Percentiles rank a stretch among this genome's conserved stretches.
Evolutionary conservation across 768 basidiomycete genomes (phyloP).

Genomic region (Mycena haematopus): DNA sequence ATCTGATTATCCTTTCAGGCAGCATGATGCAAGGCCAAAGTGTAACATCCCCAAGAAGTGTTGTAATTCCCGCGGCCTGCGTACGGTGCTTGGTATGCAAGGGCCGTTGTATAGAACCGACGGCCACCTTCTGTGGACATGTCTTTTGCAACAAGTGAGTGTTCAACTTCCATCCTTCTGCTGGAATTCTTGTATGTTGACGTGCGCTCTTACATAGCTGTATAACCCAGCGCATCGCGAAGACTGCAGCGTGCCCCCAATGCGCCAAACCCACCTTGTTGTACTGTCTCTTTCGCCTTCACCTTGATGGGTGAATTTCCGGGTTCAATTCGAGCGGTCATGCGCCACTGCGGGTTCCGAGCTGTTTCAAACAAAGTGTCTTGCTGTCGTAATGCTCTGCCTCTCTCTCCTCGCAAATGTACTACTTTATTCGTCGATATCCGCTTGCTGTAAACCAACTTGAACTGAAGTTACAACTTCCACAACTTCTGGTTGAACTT

Average conservation of each 20-base stretch:
- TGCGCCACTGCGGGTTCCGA: too few relatives aligned
- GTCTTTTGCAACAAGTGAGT: constrained; percentile 65
- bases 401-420: too few relatives aligned
- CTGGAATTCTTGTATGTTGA: not conserved
- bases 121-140: constrained; percentile 68
- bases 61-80: not conserved
- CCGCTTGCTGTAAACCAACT: too few relatives aligned
- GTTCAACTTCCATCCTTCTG: not conserved
- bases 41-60: too few relatives aligned
- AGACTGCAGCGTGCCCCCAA: constrained; percentile 55
- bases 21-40: too few relatives aligned
- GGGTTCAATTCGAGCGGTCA: too few relatives aligned
- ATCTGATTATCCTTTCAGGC: too few relatives aligned
- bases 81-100: constrained; percentile 55
- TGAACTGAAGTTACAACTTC: too few relatives aligned
- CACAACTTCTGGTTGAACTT: too few relatives aligned
- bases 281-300: constrained; percentile 63
- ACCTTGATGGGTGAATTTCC: constrained; percentile 38
- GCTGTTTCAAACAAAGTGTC: too few relatives aligned
- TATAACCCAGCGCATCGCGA: constrained; percentile 56
- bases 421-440: not conserved
- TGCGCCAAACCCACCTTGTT: constrained; percentile 57
- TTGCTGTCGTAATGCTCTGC: too few relatives aligned
- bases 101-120: constrained; percentile 53
- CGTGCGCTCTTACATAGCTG: constrained; percentile 45